Conservation (phyloP, 1,284 basidiomycete species). For the Trichosporon faecale region DNA sequence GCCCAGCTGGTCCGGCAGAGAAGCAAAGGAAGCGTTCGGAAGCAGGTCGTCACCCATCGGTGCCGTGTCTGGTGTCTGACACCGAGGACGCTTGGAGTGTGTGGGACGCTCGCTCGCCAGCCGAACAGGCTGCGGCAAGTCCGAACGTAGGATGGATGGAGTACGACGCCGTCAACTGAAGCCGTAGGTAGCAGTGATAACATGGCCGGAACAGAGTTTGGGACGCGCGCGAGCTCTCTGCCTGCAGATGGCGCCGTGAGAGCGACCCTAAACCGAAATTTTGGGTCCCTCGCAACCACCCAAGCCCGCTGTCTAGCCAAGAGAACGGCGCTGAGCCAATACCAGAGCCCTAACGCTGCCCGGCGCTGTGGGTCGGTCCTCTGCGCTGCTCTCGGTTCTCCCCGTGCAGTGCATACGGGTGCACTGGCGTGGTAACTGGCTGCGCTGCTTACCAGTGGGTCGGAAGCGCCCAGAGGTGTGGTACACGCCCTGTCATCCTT, state of each 20-base stretch:
- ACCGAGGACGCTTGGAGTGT: too few relatives aligned
- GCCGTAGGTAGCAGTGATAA: too few relatives aligned
- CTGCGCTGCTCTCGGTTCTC: not conserved
- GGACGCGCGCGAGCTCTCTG: not conserved
- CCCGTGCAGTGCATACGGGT: not conserved
- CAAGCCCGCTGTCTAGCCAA: not conserved
- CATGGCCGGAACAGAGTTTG: not conserved
- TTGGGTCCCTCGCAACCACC: not conserved
- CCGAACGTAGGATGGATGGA: not conserved
- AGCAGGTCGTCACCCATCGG: not conserved
- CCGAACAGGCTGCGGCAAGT: too few relatives aligned
- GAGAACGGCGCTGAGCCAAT: not conserved
- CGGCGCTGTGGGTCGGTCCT: not conserved
- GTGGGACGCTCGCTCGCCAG: too few relatives aligned
- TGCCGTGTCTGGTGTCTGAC: not conserved
- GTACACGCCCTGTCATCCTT: not conserved
- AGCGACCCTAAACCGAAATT: slow-evolving; percentile 9
- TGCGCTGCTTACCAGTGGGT: not conserved
- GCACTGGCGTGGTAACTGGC: not conserved
- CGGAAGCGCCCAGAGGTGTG: not conserved
- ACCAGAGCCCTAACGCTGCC: not conserved
- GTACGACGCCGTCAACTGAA: too few relatives aligned
- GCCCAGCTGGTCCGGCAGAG: not conserved
- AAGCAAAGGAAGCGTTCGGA: not conserved
- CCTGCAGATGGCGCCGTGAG: not conserved